Conservation (phyloP, 495 filamentous ascomycete genomes). For the Sporormia fimetaria region DNA sequence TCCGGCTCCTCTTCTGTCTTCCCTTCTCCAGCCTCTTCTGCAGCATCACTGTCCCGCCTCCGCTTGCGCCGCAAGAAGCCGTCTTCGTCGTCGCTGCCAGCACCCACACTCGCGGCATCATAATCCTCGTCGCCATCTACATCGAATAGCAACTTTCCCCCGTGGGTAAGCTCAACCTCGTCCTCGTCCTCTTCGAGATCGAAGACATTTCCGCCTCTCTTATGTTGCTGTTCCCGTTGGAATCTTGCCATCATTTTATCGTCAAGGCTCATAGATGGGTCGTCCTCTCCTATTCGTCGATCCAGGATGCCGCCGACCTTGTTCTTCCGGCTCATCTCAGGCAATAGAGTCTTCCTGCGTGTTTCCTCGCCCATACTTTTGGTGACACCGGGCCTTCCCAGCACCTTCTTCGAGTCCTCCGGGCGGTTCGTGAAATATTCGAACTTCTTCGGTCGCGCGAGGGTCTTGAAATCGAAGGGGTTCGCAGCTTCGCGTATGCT, state of each 20-base stretch:
- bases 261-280: constrained; percentile 85
- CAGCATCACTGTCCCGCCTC: constrained; percentile 38
- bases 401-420: constrained; percentile 39
- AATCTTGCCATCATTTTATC: constrained; percentile 88
- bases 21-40: constrained; percentile 35
- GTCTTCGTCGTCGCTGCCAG: constrained; percentile 37
- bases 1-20: constrained; percentile 47
- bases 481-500: constrained; percentile 91
- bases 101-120: constrained; percentile 21
- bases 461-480: constrained; percentile 82
- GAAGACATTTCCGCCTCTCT: constrained; percentile 67
- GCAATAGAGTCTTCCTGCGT: constrained; percentile 67
- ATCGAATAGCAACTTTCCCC: constrained; percentile 61
- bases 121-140: constrained; percentile 54
- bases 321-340: constrained; percentile 74
- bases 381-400: constrained; percentile 64
- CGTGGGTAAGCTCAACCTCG: constrained; percentile 66
- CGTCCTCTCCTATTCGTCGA: constrained; percentile 89
- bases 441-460: constrained; percentile 59
- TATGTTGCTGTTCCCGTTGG: constrained; percentile 65
- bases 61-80: constrained; percentile 50
- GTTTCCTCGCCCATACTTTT: constrained; percentile 81
- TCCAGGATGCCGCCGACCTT: constrained; percentile 90
- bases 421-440: constrained; percentile 53
- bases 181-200: constrained; percentile 81